phyloP scores from a whole-genome alignment of 768 basidiomycete species.

The Hypholoma sublateritium region DNA sequence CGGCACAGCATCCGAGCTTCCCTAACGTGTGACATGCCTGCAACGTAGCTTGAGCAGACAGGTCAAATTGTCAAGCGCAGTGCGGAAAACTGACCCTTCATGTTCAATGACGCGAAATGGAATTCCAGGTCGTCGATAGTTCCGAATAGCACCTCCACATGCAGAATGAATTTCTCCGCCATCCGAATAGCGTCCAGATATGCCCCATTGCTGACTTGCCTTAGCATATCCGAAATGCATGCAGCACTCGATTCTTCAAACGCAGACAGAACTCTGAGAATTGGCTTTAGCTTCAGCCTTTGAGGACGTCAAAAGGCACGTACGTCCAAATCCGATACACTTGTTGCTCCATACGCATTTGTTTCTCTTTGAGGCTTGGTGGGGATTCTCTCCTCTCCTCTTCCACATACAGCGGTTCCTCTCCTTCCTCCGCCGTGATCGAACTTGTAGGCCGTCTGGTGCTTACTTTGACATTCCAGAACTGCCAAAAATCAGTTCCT shows the following conservation, averaged over 20 bases:
- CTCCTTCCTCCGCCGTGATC: conserved; percentile 47
- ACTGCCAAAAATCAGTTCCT: conserved; percentile 45
- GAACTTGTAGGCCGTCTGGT: conserved; percentile 69
- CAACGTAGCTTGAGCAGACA: conserved; percentile 1
- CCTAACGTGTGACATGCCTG: conserved; percentile 97
- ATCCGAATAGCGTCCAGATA: conserved; percentile 96
- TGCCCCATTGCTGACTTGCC: conserved; percentile 95
- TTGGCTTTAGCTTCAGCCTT: conserved; percentile 6
- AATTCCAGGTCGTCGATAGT: conserved; percentile 96
- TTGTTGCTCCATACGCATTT: conserved; percentile 92
- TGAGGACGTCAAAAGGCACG: conserved; percentile 31
- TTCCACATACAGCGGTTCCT: conserved; percentile 59
- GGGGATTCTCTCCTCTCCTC: conserved; percentile 85
- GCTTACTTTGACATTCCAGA: conserved; percentile 97
- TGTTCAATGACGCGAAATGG: conserved; percentile 73
- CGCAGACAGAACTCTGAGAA: conserved; percentile 80
- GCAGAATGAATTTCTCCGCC: conserved; percentile 98
- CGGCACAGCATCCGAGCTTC: conserved; percentile 99
- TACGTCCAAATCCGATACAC: conserved; percentile 99
- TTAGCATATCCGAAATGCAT: conserved; percentile 98
- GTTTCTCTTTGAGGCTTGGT: conserved; percentile 80
- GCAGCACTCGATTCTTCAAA: conserved; percentile 99
- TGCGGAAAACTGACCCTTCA: conserved; percentile 70
- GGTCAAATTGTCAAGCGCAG: not conserved
- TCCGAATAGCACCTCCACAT: conserved; percentile 96